phyloP scores from a whole-genome alignment of 352 stramenopile species.

The Thraustochytrium sp. region DNA sequence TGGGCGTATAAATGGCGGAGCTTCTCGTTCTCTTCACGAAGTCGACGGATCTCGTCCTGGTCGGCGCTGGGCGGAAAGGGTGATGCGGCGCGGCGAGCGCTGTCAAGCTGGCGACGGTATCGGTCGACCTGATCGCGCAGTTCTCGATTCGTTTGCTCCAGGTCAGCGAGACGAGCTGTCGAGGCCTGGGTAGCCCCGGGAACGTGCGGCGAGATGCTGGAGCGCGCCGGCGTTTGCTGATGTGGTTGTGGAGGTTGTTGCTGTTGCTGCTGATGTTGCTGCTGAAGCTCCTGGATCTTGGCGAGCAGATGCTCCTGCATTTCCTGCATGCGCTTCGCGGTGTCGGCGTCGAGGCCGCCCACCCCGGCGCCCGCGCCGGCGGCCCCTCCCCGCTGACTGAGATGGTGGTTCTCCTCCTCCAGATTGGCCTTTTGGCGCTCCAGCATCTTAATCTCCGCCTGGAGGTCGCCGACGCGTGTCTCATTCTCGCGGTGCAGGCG shows the following conservation, averaged over 20 bases:
- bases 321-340: neutral
- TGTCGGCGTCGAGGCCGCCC: neutral
- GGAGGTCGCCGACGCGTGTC: neutral
- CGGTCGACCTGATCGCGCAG: neutral
- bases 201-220: too few relatives aligned
- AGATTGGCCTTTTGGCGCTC: constrained; percentile 39
- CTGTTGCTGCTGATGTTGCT: too few relatives aligned
- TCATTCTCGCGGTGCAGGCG: constrained; percentile 11
- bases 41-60: neutral
- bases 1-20: neutral
- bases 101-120: neutral
- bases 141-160: neutral
- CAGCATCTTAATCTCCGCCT: constrained; percentile 33
- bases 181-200: neutral
- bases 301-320: neutral
- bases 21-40: constrained; percentile 28
- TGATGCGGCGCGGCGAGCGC: neutral
- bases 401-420: constrained; percentile 24
- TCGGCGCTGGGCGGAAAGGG: neutral
- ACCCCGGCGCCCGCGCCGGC: too few relatives aligned
- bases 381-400: neutral
- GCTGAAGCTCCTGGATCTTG: constrained; percentile 31
- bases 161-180: neutral
- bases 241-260: neutral
- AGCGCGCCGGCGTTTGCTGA: neutral